Evolutionary conservation across 495 filamentous ascomycete genomes (phyloP).

Genomic region (Xylaria bambusicola): DNA sequence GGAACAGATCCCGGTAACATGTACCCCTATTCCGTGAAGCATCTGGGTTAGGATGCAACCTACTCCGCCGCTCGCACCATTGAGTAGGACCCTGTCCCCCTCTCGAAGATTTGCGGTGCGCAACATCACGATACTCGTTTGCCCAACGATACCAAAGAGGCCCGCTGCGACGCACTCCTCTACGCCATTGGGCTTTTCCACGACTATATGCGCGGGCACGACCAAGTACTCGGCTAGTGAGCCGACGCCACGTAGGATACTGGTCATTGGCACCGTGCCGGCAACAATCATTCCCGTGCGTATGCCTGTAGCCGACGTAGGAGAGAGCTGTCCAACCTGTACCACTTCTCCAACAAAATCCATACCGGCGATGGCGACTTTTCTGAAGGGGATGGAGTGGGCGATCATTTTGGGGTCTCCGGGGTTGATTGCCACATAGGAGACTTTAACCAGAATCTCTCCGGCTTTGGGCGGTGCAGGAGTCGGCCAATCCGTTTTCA

Average conservation of each 20-base stretch:
- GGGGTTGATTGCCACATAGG: constrained; percentile 25
- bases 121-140: constrained; percentile 19
- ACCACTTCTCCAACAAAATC: constrained; percentile 25
- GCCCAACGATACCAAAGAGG: constrained; percentile 24
- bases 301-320: not conserved
- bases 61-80: constrained; percentile 26
- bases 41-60: constrained; percentile 20
- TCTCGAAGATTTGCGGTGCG: constrained; percentile 16
- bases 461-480: constrained; percentile 19
- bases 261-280: constrained; percentile 14
- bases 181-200: constrained; percentile 21
- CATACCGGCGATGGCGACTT: constrained; percentile 14
- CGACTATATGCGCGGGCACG: constrained; percentile 21
- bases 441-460: constrained; percentile 25
- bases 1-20: constrained; percentile 24
- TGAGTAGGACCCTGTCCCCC: constrained; percentile 18
- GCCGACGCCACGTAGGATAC: constrained; percentile 16
- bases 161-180: constrained; percentile 22
- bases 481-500: constrained; percentile 22
- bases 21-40: constrained; percentile 21
- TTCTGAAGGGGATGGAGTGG: constrained; percentile 17
- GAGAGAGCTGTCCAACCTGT: constrained; percentile 16
- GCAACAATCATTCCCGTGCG: constrained; percentile 18
- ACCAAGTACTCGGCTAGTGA: constrained; percentile 24
- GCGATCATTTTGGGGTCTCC: constrained; percentile 25